Evolutionary conservation across 768 basidiomycete species (phyloP), one percentile per base, ranked within the genome.

Genomic region (Lactarius indigo): DNA sequence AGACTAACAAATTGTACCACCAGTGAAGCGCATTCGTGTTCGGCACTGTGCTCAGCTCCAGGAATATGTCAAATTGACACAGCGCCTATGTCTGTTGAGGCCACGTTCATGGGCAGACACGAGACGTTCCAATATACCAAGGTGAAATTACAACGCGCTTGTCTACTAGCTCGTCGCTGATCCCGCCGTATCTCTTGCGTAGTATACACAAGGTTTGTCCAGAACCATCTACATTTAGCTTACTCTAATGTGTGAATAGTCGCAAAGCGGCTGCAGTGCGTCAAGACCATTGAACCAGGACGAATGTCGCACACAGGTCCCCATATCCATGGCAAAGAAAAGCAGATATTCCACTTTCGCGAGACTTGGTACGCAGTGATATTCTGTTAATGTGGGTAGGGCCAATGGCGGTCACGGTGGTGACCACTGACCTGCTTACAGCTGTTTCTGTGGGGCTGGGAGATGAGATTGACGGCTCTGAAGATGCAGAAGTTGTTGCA

Each of bases 111-210:
- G 0, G 87, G 87, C 1, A 77, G 74, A 63, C 83, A 87, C 58
- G 84, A 86, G 66, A 84, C 82, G 0, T 88, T 87, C 69, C 82
- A 85, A 70, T 88, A 84, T 57, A 88, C 87, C 0, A 88, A 88
- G 80, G 87, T 84, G n/a, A n/a, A 58, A 33, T 73, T 65, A 6
- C 3, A 23, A 17, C 35, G 4, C 9, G 1, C n/a, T 17, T 1
- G 42, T 50, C 15, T 9, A 35, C 9, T 1, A n/a, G 37, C 15
- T 54, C 7, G 30, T 15, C 5, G 18, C 23, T 65, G 12, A 39
- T 50, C 31, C 13, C 12, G 2, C 13, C 17, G 2, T 26, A 5
- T 6, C 47, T 8, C 28, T 39, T 13, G 9, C 23, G n/a, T 52
- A 86, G 85, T 86, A 85, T 71, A 77, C 82, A 3, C 86, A 86